Base-by-base conservation (phyloP, 495 filamentous ascomycete species). In the Podospora pseudoanserina region DNA sequence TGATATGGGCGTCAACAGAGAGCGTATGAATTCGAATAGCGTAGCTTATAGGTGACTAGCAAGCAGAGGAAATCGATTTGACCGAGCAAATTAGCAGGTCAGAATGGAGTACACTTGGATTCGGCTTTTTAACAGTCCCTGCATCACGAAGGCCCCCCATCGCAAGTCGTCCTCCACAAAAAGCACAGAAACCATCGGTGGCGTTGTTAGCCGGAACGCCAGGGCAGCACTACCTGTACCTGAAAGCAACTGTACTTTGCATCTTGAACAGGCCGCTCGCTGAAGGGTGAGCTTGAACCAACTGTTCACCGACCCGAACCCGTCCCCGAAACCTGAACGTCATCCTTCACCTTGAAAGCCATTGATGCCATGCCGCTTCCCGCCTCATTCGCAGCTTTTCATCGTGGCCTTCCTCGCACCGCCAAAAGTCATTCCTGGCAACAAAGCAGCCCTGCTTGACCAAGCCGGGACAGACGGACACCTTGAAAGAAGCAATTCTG, bases 171-270 rank as follows among this genome's bases (percentile, higher is more conserved):
- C 28, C 23, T 23, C 23, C 23, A 23, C 23, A 23, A 23, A 23
- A 23, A 23, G 23, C 23, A 23, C 30, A 61, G 28, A 63, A 39
- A 11, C 67, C 79, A 80, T 79, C 78, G 77, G 78, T 81, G 79
- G 79, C 79, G 78, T 68, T 77, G 72, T 73, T 81, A 78, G 71
- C 67, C 69, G 65, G 69, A 26, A 70, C 63, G 65, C 58, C 66
- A 65, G 66, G 13, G 49, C 58, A 65, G 63, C 63, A 66, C 19
- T 60, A 44, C 18, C 5, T 20, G 53, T 58, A 56, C 28, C 68
- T n/a, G 39, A 66, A 49, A 49, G 39, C 39, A 49, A 2, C 39
- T 49, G 39, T 49, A 49, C 39, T 49, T 49, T 1, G 5, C 39
- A 49, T 49, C 39, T 49, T 49, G 39, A 49, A 49, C 23, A 2